Evolutionary conservation across 2,329 filamentous ascomycete species (phyloP), one percentile per base, ranked within the genome.

Genomic region (Chrysosphaeria jannelii): DNA sequence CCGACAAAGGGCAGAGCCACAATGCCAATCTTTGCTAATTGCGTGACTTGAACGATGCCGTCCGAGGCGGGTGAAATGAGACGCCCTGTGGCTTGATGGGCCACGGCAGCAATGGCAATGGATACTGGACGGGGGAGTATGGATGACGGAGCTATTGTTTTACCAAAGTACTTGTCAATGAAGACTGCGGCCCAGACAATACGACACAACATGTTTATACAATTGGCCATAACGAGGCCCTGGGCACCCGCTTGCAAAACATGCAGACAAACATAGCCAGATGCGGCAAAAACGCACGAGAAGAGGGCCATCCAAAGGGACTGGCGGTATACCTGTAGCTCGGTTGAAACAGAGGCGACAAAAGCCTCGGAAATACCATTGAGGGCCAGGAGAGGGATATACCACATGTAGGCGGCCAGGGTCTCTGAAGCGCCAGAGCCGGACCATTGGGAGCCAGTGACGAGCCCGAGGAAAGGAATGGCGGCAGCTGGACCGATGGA

Each of bases 351-450:
- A 3, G 75, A 76, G 1, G 79, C 68, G 10, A 93, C 79, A 35
- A 97, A 93, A 0, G 78, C 75, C 45, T 97, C 85, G 2, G 70
- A 63, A 12, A 93, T 61, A 24, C 85, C 85, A 37, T 97, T 97
- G 35, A 89, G 48, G 3, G 81, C 85, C 4, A 93, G 56, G 13
- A 93, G 63, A 1, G 85, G 85, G 28, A 97, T 74, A 46, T 90
- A 93, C 42, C 76, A 78, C 46, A 75, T 79, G 43, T 91, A 97
- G 0, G 56, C 57, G 0, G 67, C 63, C 5, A 97, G 53, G 4
- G 85, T 67, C 6, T 27, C 30, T 19, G 27, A 29, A 7, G n/a
- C 16, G 20, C 69, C 69, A 0, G 68, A 65, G 4, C 51, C 52
- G 0, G 62, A 53, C 85, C 85, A 97, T 27, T 55, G 58, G 1